phyloP scores from a whole-genome alignment of 2,329 filamentous ascomycete species.

The Colletotrichum navitas region DNA sequence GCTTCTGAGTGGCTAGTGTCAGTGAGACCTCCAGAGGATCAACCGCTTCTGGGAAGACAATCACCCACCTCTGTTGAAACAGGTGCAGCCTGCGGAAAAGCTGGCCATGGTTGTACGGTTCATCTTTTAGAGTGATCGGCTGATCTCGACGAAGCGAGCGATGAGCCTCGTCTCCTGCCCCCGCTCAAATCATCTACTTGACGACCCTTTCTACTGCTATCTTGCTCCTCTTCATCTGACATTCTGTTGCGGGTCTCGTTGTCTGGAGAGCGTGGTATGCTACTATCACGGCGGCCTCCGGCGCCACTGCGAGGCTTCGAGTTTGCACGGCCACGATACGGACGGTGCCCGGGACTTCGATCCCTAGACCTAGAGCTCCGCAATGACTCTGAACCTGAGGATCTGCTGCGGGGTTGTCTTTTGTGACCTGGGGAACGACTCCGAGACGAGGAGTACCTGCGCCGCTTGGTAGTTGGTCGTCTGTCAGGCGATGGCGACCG shows the following conservation, averaged over 20 bases:
- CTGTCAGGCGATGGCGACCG: constrained; percentile 54
- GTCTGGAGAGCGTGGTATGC: constrained; percentile 2
- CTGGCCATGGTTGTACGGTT: not conserved
- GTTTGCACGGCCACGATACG: constrained; percentile 29
- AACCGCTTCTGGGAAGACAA: not conserved
- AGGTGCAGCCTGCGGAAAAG: not conserved
- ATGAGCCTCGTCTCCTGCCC: constrained; percentile 61
- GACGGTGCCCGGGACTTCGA: constrained; percentile 50
- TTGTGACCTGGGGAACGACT: constrained; percentile 59
- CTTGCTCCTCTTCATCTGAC: not conserved
- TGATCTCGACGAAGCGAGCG: constrained; percentile 64
- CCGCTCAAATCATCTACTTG: not conserved
- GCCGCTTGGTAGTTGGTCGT: constrained; percentile 61
- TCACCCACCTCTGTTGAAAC: not conserved
- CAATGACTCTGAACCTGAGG: constrained; percentile 55
- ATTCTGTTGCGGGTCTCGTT: not conserved
- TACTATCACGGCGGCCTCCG: constrained; percentile 7
- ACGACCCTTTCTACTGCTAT: constrained; percentile 5
- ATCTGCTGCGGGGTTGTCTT: constrained; percentile 51
- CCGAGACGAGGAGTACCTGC: constrained; percentile 62
- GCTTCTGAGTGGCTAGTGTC: not conserved
- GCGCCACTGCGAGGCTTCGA: constrained; percentile 34
- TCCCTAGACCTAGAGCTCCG: constrained; percentile 56
- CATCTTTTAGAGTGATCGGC: constrained; percentile 7
- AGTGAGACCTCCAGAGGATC: not conserved